Conservation (phyloP, 176 grass and related monocot species). For the Zea luxurians region DNA sequence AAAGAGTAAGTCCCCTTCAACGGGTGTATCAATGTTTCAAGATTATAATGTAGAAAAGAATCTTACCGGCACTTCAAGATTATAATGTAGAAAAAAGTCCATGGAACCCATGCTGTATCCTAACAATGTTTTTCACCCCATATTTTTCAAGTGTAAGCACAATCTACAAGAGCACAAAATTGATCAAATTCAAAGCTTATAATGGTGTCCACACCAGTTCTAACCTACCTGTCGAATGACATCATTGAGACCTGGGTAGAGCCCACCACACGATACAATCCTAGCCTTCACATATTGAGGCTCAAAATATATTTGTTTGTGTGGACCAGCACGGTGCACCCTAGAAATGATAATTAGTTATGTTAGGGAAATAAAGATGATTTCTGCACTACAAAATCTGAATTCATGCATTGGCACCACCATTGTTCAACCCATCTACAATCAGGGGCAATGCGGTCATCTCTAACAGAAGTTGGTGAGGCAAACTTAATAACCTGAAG, state of each 20-base stretch:
- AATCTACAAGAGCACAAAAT: constrained; percentile 66
- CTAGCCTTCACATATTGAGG: constrained; percentile 80
- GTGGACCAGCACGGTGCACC: constrained; percentile 83
- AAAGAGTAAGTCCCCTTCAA: constrained; percentile 23
- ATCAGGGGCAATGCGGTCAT: too few species aligned
- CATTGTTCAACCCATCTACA: too few species aligned
- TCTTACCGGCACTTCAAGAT: constrained; percentile 69
- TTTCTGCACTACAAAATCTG: too few species aligned
- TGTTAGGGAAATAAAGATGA: too few species aligned
- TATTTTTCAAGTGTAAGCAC: constrained; percentile 96
- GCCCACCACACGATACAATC: constrained; percentile 86
- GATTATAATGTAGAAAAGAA: constrained; percentile 21
- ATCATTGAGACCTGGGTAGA: constrained; percentile 96
- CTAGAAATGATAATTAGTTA: constrained; percentile 43
- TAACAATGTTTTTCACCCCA: constrained; percentile 89
- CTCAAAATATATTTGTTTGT: constrained; percentile 91
- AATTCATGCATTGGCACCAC: too few species aligned
- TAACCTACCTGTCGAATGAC: constrained; percentile 78
- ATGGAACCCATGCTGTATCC: constrained; percentile 81
- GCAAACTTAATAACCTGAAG: constrained; percentile 53
- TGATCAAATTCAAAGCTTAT: background rate
- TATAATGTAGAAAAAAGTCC: constrained; percentile 74
- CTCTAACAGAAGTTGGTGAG: too few species aligned
- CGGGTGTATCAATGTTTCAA: constrained; percentile 1
- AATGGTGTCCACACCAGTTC: constrained; percentile 21